Conservation (phyloP, 257 asterid genomes). For the Solanum tacnaense region DNA sequence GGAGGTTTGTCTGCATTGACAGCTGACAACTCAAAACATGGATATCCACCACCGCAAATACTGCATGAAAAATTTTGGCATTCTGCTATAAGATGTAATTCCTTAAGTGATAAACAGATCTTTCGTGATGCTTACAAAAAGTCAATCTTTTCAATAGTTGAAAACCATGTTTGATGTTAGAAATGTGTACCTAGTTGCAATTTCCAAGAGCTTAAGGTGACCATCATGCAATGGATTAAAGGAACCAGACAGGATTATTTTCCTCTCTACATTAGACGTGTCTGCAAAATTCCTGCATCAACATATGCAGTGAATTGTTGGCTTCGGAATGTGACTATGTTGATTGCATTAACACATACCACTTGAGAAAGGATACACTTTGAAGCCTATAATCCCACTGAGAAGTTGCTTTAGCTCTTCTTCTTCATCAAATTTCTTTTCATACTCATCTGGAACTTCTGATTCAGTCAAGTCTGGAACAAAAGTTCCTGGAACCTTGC, state of each 20-base stretch:
- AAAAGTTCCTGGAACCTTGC: constrained; percentile 55
- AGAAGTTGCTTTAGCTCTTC: constrained; percentile 83
- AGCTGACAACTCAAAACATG: constrained; percentile 91
- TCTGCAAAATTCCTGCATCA: constrained; percentile 43
- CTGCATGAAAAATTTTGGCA: constrained; percentile 30
- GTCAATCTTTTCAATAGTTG: background rate
- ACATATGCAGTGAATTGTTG: background rate
- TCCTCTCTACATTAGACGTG: constrained; percentile 40
- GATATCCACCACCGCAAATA: constrained; percentile 81
- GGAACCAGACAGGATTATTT: constrained; percentile 81
- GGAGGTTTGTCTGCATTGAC: constrained; percentile 98
- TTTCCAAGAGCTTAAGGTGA: constrained; percentile 86
- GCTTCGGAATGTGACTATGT: background rate
- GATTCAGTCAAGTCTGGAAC: constrained; percentile 54
- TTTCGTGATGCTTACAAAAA: background rate
- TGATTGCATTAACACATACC: constrained; percentile 42
- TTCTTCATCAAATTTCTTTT: constrained; percentile 55
- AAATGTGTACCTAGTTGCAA: constrained; percentile 53
- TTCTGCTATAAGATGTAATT: background rate
- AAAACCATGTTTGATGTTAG: background rate
- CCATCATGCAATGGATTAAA: constrained; percentile 96
- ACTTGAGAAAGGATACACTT: constrained; percentile 76
- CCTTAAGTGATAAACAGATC: background rate
- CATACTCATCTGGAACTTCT: constrained; percentile 59
- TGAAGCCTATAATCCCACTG: constrained; percentile 68